Base-by-base conservation (phyloP, 495 filamentous ascomycete genomes). In the Filosporella fistucella region DNA sequence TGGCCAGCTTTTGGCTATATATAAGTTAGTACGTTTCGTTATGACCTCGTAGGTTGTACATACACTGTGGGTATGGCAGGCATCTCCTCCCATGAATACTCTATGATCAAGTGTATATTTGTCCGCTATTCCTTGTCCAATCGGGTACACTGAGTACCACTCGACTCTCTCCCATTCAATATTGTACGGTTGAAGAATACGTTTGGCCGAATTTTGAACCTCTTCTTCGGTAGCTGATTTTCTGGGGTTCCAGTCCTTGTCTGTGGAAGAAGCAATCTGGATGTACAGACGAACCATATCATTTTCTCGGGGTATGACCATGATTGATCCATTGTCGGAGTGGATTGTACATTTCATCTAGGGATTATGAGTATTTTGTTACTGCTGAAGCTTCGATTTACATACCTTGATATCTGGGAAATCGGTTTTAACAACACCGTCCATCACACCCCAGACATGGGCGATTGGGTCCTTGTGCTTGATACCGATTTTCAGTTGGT, bases 281-380 rank as follows among this genome's bases (percentile, higher is more conserved):
- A 89, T 85, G 58, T 89, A 89, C 32, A 88, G 58, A 8, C 85
- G 77, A 7, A 85, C 85, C 78, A 89, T 81, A 56, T 80, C 80
- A 29, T 81, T 66, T 62, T 89, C 85, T 38, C 85, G 77, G 4
- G 85, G 85, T 47, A 89, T 88, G 43, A 85, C 83, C 65, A 89
- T 78, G 48, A 88, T 82, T 12, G 85, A 86, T 17, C 85, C 85
- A 32, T 76, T 63, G 57, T 76, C 68, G 14, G 82, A 82, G 47
- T 84, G 78, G 45, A 89, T 80, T 1, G 85, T 94, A 66, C 89
- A 94, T 78, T 95, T 95, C 74, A 90, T 91, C 89, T 90, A 51
- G 32, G 22, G 26, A 16, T 14, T n/a, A 9, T 14, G 1, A 30
- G 2, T n/a, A 29, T 11, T 3, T 21, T 30, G 18, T 42, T 40